phyloP scores from a whole-genome alignment of 306 rosid genomes.

The Prunus dulcis region DNA sequence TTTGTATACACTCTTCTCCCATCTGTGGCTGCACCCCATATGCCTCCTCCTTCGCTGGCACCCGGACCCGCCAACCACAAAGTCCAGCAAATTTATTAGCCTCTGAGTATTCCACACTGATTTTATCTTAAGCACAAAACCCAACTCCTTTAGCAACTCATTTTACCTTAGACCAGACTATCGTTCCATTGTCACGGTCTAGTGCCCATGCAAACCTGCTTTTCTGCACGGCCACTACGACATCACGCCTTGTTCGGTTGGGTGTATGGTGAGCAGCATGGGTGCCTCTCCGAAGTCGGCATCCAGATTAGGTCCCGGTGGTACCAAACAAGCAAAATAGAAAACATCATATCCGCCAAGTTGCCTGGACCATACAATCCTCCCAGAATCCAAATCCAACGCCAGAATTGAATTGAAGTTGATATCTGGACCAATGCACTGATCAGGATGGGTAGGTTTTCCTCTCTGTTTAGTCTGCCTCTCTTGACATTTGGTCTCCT shows the following conservation, averaged over 20 bases:
- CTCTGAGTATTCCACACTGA: background rate
- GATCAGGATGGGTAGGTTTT: constrained; percentile 30
- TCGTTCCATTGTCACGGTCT: constrained; percentile 32
- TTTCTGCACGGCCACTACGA: constrained; percentile 43
- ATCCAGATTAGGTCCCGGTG: constrained; percentile 39
- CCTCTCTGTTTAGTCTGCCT: constrained; percentile 30
- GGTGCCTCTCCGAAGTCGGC: constrained; percentile 46
- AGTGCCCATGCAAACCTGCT: constrained; percentile 45
- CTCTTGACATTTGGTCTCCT: constrained; percentile 31
- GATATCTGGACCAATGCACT: constrained; percentile 38
- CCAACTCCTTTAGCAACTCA: background rate
- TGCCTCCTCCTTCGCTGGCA: constrained; percentile 36
- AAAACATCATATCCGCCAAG: constrained; percentile 36
- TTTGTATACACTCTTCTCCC: constrained; percentile 35
- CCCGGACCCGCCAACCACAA: constrained; percentile 37
- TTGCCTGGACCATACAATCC: constrained; percentile 32
- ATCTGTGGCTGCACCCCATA: constrained; percentile 43
- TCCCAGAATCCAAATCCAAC: constrained; percentile 26
- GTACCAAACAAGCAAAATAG: constrained; percentile 30
- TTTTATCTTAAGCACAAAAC: background rate
- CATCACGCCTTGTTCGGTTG: constrained; percentile 15
- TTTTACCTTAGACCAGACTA: constrained; percentile 36
- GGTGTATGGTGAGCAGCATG: constrained; percentile 27
- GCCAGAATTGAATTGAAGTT: constrained; percentile 39
- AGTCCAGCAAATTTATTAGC: background rate